Evolutionary conservation across 257 asterid species (phyloP).

Genomic region (Echites panduratus): DNA sequence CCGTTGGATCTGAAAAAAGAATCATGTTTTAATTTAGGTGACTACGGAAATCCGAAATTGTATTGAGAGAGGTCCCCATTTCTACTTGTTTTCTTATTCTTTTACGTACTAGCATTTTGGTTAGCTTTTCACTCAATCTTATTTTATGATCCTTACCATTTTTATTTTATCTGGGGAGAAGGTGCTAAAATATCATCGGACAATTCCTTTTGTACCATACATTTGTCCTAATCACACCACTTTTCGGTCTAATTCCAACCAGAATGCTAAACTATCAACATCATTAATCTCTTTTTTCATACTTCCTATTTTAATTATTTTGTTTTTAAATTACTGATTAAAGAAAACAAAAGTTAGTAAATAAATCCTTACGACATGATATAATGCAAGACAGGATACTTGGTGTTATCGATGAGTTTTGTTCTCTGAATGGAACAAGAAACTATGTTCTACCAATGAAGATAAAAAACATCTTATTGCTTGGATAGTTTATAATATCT

Average conservation of each 20-base stretch:
- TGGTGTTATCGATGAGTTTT: neutral
- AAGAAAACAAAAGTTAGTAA: neutral
- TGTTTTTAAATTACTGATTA: too few relatives aligned
- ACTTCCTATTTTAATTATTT: too few relatives aligned
- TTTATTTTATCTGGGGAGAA: too few relatives aligned
- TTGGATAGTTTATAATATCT: constrained; percentile 13
- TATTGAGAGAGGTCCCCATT: constrained; percentile 4
- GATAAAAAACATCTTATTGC: too few relatives aligned
- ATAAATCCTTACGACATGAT: neutral
- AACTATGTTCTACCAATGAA: neutral
- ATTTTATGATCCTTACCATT: too few relatives aligned
- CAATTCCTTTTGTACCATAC: neutral
- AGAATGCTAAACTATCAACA: too few relatives aligned
- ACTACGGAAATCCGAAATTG: neutral
- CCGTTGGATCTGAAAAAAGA: neutral
- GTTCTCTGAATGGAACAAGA: constrained; percentile 10
- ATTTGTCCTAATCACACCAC: neutral
- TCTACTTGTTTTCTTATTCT: neutral
- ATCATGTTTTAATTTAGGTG: constrained; percentile 1
- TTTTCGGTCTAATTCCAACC: neutral
- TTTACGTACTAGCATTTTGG: neutral
- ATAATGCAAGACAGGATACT: neutral
- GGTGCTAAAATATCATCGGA: neutral
- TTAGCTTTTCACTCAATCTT: neutral
- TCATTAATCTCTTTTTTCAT: too few relatives aligned